Percentiles rank a stretch among this genome's conserved stretches.
These are phyloP conservation scores for Pyrenochaeta sp. DNA, from an alignment of 2,329 filamentous ascomycete genomes.

Conservation along the genomic window DNA sequence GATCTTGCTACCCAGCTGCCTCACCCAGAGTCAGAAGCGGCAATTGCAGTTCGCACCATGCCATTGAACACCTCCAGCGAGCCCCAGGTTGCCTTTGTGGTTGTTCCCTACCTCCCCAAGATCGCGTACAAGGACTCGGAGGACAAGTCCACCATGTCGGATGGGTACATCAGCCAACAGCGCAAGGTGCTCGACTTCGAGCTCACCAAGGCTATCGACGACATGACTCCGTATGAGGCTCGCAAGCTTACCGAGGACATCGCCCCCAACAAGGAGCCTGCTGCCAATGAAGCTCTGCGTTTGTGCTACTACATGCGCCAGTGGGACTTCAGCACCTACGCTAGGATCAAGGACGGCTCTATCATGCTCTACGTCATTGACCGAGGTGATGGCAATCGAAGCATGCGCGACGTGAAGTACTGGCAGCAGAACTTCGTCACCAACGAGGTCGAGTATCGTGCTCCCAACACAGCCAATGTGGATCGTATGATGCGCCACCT, in stretches of 20 bases:
- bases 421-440: slow-evolving; percentile 26
- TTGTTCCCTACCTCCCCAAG: slow-evolving; percentile 14
- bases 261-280: slow-evolving; percentile 8
- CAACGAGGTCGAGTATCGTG: neutral
- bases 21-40: too few species aligned
- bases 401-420: too few species aligned
- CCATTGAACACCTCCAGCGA: too few species aligned
- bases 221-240: slow-evolving; percentile 17
- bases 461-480: neutral
- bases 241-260: slow-evolving; percentile 21
- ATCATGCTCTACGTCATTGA: slow-evolving; percentile 23
- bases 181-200: too few species aligned
- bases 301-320: slow-evolving; percentile 45
- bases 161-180: too few species aligned
- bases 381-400: too few species aligned
- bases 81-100: too few species aligned
- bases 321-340: slow-evolving; percentile 30
- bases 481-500: neutral
- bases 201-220: slow-evolving; percentile 15
- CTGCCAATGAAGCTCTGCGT: slow-evolving; percentile 25
- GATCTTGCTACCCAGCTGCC: too few species aligned
- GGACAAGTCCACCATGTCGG: too few species aligned
- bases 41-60: too few species aligned
- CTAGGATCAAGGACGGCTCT: slow-evolving; percentile 9
- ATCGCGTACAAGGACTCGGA: slow-evolving; percentile 27